Evolutionary conservation across 2,329 filamentous ascomycete species (phyloP).

Genomic region (Didymella pomorum): DNA sequence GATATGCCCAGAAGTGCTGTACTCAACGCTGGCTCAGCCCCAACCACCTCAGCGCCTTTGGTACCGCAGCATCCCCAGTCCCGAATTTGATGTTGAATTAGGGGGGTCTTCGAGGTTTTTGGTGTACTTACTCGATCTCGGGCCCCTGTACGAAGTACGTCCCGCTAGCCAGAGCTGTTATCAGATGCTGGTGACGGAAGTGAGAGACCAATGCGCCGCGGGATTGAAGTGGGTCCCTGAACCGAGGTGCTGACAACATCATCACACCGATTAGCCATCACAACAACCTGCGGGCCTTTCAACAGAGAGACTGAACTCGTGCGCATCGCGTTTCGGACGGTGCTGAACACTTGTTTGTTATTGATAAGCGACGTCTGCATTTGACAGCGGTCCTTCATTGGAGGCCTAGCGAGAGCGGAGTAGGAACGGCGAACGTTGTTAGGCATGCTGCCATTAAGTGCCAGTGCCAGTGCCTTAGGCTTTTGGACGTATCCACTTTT

Average conservation of each 20-base stretch:
- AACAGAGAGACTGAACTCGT: background rate
- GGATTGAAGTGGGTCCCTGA: background rate
- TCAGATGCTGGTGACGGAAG: no score
- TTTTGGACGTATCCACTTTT: background rate
- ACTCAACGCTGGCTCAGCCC: no score
- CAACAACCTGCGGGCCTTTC: background rate
- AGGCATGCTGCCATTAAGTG: background rate
- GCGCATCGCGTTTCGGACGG: background rate
- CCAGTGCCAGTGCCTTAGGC: background rate
- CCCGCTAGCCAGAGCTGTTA: no score
- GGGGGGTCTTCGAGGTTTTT: no score
- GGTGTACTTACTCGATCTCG: no score
- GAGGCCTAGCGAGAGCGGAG: background rate
- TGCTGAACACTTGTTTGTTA: background rate
- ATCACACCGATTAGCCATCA: background rate
- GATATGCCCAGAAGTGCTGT: no score
- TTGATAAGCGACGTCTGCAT: background rate
- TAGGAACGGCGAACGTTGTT: background rate
- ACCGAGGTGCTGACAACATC: conserved; percentile 2
- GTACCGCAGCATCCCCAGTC: no score
- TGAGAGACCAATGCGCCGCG: background rate
- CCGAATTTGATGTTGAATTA: no score
- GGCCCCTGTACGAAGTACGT: no score
- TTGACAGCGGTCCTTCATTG: background rate
- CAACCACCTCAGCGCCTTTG: no score